These are phyloP conservation scores for Hansenula sp. DNA, from an alignment of 1,139 yeast species.

Conservation along the genomic window DNA sequence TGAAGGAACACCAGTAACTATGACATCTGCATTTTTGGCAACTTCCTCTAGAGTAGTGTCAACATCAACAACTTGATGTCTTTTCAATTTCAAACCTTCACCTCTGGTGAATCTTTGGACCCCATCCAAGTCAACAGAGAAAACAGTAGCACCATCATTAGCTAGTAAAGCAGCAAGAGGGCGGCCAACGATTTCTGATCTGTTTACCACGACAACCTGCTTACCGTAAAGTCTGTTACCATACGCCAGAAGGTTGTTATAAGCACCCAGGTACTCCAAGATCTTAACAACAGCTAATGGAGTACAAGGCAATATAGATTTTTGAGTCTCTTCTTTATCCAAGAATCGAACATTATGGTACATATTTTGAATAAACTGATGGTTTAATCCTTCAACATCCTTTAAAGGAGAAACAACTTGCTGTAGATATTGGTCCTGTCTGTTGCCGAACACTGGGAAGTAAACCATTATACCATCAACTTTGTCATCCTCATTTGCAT, in stretches of 20 bases:
- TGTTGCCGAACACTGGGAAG: slow-evolving; percentile 94
- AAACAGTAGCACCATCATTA: slow-evolving; percentile 95
- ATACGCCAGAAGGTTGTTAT: slow-evolving; percentile 74
- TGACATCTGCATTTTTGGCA: slow-evolving; percentile 78
- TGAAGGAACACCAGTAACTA: slow-evolving; percentile 93
- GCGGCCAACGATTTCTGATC: slow-evolving; percentile 96
- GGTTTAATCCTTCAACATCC: slow-evolving; percentile 95
- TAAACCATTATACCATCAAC: slow-evolving; percentile 97
- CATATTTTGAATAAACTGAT: slow-evolving; percentile 86
- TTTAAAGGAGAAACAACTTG: slow-evolving; percentile 80
- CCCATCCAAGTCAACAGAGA: slow-evolving; percentile 83
- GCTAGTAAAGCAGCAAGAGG: slow-evolving; percentile 95
- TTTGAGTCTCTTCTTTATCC: slow-evolving; percentile 64
- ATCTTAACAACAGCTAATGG: slow-evolving; percentile 94
- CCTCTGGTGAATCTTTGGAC: slow-evolving; percentile 93
- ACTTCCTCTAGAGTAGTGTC: slow-evolving; percentile 51
- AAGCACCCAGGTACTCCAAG: slow-evolving; percentile 83
- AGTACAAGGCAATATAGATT: slow-evolving; percentile 92
- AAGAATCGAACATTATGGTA: slow-evolving; percentile 87
- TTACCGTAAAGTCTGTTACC: slow-evolving; percentile 94
- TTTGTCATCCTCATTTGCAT: slow-evolving; percentile 71
- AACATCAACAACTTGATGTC: slow-evolving; percentile 80
- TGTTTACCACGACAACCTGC: slow-evolving; percentile 82
- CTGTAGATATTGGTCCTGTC: slow-evolving; percentile 92
- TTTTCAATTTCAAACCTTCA: slow-evolving; percentile 75